Evolutionary conservation across 768 basidiomycete genomes (phyloP).

Genomic region (Leccinellum albellum): DNA sequence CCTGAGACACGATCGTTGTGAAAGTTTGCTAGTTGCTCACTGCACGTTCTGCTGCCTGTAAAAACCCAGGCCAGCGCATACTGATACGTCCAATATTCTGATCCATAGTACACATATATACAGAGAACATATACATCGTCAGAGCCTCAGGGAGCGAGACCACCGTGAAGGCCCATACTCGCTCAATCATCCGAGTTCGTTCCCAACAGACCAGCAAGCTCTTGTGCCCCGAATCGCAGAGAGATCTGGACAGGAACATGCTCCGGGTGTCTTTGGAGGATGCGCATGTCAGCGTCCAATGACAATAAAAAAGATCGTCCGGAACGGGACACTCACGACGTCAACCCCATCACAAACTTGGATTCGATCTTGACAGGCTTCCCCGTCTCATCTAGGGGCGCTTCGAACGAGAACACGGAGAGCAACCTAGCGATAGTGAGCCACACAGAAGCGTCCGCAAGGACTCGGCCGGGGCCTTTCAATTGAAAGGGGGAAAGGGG

Average conservation of each 20-base stretch:
- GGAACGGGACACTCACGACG: constrained; percentile 1
- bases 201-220: neutral
- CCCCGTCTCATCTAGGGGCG: constrained; percentile 3
- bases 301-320: neutral
- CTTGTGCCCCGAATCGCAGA: neutral
- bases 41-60: neutral
- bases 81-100: no score
- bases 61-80: neutral
- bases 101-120: neutral
- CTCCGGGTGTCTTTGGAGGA: neutral
- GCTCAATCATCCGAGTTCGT: neutral
- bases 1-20: no score
- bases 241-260: constrained; percentile 1
- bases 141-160: no score
- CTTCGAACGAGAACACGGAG: constrained; percentile 4
- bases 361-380: constrained; percentile 1
- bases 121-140: neutral
- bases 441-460: constrained; percentile 4
- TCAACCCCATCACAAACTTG: neutral
- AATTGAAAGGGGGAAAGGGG: neutral
- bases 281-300: neutral
- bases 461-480: constrained; percentile 3
- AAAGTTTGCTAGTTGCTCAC: no score
- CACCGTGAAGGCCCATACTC: no score
- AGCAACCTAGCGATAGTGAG: constrained; percentile 1